These are phyloP conservation scores for Amanita pallidorosea DNA, from an alignment of 768 basidiomycete species.

Conservation along the genomic window DNA sequence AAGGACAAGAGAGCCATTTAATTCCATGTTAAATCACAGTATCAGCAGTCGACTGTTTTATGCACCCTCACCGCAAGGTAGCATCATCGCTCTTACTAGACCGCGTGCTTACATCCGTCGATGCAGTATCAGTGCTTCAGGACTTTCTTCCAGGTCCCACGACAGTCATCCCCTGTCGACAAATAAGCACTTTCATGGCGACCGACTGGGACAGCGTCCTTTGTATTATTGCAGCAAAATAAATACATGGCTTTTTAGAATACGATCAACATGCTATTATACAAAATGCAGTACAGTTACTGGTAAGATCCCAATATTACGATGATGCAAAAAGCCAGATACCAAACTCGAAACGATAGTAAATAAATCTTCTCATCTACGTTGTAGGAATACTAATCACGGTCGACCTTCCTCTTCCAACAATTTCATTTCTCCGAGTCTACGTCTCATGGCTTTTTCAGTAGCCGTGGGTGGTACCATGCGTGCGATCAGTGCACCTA, in stretches of 20 bases:
- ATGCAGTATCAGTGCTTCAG: not conserved
- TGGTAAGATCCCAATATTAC: slow-evolving; percentile 6
- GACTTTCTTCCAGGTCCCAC: slow-evolving; percentile 13
- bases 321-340: not conserved
- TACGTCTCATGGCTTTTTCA: slow-evolving; percentile 80
- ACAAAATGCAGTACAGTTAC: slow-evolving; percentile 1
- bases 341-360: slow-evolving; percentile 5
- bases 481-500: slow-evolving; percentile 70
- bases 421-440: slow-evolving; percentile 70
- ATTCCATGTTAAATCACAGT: not conserved
- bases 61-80: not conserved
- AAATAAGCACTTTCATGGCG: slow-evolving; percentile 28
- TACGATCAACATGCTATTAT: not conserved
- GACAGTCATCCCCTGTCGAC: slow-evolving; percentile 42
- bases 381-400: not conserved
- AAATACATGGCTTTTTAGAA: not conserved
- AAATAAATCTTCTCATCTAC: not conserved
- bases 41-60: not conserved
- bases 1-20: not conserved
- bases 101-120: not conserved
- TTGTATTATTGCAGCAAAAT: slow-evolving; percentile 26
- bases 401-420: slow-evolving; percentile 45
- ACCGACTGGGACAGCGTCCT: slow-evolving; percentile 50
- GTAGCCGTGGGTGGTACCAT: slow-evolving; percentile 84
- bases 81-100: not conserved